phyloP scores from a whole-genome alignment of 2,329 filamentous ascomycete species.

The Fusarium sp. region DNA sequence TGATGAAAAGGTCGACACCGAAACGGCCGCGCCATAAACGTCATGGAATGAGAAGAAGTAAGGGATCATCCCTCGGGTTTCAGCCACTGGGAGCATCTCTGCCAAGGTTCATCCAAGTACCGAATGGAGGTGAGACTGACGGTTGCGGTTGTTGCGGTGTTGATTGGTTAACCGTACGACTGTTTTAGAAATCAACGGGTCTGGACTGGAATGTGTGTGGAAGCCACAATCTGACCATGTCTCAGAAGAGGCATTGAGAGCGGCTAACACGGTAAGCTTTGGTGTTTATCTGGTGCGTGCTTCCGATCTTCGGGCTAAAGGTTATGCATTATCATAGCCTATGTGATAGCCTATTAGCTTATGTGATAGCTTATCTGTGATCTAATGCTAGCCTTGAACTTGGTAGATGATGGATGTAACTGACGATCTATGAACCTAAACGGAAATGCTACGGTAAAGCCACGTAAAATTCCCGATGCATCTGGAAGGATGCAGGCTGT shows the following conservation, averaged over 20 bases:
- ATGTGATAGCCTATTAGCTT: neutral
- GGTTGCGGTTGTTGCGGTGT: slow-evolving; percentile 1
- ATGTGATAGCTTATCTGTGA: no score
- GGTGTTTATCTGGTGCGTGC: no score
- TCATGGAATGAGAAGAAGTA: slow-evolving; percentile 8
- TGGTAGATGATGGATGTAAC: no score
- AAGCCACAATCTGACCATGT: neutral
- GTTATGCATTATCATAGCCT: neutral
- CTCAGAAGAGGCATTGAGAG: neutral
- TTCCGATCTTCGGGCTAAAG: neutral
- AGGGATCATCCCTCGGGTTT: slow-evolving; percentile 6
- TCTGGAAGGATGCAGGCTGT: neutral
- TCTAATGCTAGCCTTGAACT: no score
- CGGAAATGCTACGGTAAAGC: neutral
- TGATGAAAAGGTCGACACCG: neutral
- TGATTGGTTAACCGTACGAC: neutral
- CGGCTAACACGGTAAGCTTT: neutral
- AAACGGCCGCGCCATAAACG: neutral
- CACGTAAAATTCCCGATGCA: neutral
- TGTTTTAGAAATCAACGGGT: neutral
- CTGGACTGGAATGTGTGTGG: neutral
- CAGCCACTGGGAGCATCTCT: neutral
- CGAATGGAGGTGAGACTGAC: neutral
- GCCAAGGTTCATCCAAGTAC: neutral
- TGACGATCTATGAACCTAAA: neutral